These are phyloP conservation scores for Elongisporangium undulatum DNA, from an alignment of 352 stramenopile genomes.

Conservation along the genomic window DNA sequence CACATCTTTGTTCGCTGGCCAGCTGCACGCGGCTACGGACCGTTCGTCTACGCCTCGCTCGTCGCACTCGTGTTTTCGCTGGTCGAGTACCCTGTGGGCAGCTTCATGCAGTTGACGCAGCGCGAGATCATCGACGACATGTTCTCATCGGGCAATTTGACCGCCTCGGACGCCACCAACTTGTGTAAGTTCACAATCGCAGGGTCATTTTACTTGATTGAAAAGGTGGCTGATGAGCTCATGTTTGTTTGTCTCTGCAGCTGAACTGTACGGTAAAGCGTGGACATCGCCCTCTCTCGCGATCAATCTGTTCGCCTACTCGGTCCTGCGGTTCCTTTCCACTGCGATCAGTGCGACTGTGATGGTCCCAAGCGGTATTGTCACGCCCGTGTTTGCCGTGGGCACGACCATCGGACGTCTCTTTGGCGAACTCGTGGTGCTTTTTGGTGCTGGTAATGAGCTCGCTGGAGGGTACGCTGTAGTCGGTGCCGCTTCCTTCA, in stretches of 20 bases:
- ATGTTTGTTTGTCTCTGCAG: slow-evolving; percentile 6
- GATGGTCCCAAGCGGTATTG: slow-evolving; percentile 87
- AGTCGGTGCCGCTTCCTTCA: slow-evolving; percentile 78
- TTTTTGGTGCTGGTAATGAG: slow-evolving; percentile 39
- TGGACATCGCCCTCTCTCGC: slow-evolving; percentile 61
- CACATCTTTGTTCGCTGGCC: slow-evolving; percentile 21
- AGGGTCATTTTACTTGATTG: neutral
- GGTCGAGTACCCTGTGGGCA: slow-evolving; percentile 67
- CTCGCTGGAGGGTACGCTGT: slow-evolving; percentile 72
- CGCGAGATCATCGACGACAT: slow-evolving; percentile 85
- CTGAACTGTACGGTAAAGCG: slow-evolving; percentile 34
- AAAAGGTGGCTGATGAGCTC: neutral
- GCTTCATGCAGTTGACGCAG: slow-evolving; percentile 77
- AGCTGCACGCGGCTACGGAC: slow-evolving; percentile 20
- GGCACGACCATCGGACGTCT: slow-evolving; percentile 85
- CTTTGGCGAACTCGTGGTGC: slow-evolving; percentile 83
- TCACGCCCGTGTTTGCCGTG: slow-evolving; percentile 89
- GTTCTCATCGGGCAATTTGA: slow-evolving; percentile 66
- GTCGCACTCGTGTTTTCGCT: slow-evolving; percentile 66
- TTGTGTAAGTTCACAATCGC: slow-evolving; percentile 10
- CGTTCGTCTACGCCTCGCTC: slow-evolving; percentile 64
- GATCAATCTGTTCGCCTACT: slow-evolving; percentile 67
- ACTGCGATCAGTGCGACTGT: slow-evolving; percentile 76
- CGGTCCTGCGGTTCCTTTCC: slow-evolving; percentile 72
- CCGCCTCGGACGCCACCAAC: slow-evolving; percentile 22